Percentiles rank a stretch among this genome's conserved stretches.
Conservation (phyloP, 2,329 filamentous ascomycete genomes). For the Didymella glomerata region DNA sequence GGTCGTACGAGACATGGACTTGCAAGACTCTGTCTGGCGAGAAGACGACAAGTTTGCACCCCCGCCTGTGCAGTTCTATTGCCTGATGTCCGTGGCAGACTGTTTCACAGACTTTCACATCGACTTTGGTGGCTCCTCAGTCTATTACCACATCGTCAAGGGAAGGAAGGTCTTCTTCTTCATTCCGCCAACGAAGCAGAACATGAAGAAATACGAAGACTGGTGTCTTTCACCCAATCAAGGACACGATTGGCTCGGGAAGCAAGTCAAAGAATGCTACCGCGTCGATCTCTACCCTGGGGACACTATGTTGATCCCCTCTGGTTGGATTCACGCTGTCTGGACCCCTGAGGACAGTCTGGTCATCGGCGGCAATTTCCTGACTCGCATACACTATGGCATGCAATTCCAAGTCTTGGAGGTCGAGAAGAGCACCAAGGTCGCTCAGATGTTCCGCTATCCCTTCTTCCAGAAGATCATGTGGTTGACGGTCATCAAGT, state of each 20-base stretch:
- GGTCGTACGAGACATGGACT: constrained; percentile 69
- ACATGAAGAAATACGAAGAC: constrained; percentile 74
- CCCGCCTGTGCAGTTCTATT: constrained; percentile 73
- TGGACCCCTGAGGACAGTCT: constrained; percentile 75
- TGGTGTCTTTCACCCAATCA: constrained; percentile 74
- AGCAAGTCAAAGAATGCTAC: constrained; percentile 72
- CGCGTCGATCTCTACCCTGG: constrained; percentile 71
- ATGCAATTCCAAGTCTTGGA: constrained; percentile 73
- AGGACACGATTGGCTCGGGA: constrained; percentile 70
- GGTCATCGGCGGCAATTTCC: constrained; percentile 75
- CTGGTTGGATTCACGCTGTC: constrained; percentile 76
- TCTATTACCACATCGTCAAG: constrained; percentile 74
- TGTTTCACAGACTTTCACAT: constrained; percentile 78
- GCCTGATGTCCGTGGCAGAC: constrained; percentile 74
- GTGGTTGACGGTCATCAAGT: constrained; percentile 72
- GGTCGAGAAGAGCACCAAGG: constrained; percentile 73
- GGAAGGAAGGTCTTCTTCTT: constrained; percentile 77
- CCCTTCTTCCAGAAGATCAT: constrained; percentile 74
- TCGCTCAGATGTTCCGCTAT: constrained; percentile 71
- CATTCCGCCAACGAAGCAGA: constrained; percentile 72
- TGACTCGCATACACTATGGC: constrained; percentile 70
- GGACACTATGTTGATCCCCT: constrained; percentile 75
- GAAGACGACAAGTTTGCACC: constrained; percentile 64
- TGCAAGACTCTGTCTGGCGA: constrained; percentile 65
- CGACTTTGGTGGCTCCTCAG: constrained; percentile 74